Base-by-base conservation (phyloP, 1,139 yeast genomes). In the Pichia sp. region DNA sequence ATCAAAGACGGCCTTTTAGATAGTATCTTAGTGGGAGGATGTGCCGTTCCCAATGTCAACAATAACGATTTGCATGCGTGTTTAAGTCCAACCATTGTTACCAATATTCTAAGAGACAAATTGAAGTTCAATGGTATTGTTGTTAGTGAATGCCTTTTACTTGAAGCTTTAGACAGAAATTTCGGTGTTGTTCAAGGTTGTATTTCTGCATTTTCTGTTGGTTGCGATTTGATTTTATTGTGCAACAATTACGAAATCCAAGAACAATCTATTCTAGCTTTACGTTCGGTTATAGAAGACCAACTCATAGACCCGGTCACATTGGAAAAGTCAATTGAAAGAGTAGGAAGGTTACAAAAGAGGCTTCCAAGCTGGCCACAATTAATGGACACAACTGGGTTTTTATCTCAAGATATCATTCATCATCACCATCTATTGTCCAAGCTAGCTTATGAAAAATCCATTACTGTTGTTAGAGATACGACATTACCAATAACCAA, bases 151-250 rank as follows among this genome's bases (percentile, higher is more conserved):
- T 82, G 88, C 58, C 66, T 82, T 44, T 85, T 81, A 56, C 75
- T 82, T 81, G 86, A 81, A 52, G 80, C 85, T 0, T 65, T 82
- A 32, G 79, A 79, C 59, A 83, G 79, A 52, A 77, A 81, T 20
- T 76, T 81, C 31, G 88, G 88, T 2, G 70, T 82, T 35, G 81
- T 84, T 5, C 87, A 82, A 59, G 87, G 86, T 6, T 83, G 82
- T 1, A 75, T 80, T 3, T 68, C 80, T 60, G 84, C 87, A 0
- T 68, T 81, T 6, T 72, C 76, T 47, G 87, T 86, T 4, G 85
- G 86, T 0, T 82, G 87, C 63, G 87, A 82, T 59, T 68, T 81
- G 54, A 79, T 82, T 5, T 70, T 82, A 72, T 83, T 81, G 12
- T 82, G 88, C 58, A 83, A 81, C 52, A 79, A 80, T 53, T 67